These are phyloP conservation scores for Thymus mandschuricus DNA, from an alignment of 257 asterid species.

Conservation along the genomic window DNA sequence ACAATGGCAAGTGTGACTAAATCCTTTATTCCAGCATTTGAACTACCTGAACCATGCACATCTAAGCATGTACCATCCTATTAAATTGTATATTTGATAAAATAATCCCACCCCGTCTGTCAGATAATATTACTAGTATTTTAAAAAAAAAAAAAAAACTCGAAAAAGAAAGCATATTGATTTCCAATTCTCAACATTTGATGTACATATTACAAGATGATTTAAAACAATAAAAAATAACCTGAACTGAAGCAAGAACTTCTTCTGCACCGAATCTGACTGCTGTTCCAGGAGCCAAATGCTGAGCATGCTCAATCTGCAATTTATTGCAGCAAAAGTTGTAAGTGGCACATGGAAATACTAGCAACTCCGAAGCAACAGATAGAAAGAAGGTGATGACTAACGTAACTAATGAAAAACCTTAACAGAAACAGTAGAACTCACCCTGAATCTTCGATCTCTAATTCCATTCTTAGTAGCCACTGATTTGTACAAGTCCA, in stretches of 20 bases:
- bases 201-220: neutral
- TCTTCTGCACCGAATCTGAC: constrained; percentile 75
- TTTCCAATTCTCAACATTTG: constrained; percentile 13
- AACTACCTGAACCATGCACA: no score
- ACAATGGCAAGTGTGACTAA: no score
- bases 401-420: constrained; percentile 14
- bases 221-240: constrained; percentile 28
- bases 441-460: constrained; percentile 89
- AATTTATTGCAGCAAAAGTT: constrained; percentile 32
- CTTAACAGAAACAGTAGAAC: constrained; percentile 27
- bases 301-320: constrained; percentile 99
- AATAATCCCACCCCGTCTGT: neutral
- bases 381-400: constrained; percentile 28
- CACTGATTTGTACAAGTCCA: constrained; percentile 81
- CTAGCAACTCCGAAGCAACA: constrained; percentile 11
- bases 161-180: neutral
- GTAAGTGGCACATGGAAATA: constrained; percentile 26
- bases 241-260: constrained; percentile 95
- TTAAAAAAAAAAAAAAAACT: neutral
- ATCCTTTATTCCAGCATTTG: no score
- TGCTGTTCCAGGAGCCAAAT: constrained; percentile 73
- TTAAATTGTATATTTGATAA: neutral
- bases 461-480: constrained; percentile 63
- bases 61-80: no score
- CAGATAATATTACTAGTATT: neutral